Conservation (phyloP, 2,329 filamentous ascomycete species). For the Paramyrothecium roridum region DNA sequence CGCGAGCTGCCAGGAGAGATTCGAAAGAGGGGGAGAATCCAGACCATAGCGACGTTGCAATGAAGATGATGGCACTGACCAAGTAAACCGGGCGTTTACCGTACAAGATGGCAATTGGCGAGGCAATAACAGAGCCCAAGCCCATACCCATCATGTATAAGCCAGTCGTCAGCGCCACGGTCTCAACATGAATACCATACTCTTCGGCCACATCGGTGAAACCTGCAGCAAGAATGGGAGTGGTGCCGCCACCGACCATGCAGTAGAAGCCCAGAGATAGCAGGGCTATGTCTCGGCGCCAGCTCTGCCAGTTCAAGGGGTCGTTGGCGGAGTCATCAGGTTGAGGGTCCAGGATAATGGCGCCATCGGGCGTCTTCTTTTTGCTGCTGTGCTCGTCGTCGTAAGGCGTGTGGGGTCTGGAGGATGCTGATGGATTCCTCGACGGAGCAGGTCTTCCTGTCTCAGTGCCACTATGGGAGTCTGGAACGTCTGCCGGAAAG, state of each 20-base stretch:
- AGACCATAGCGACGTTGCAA: slow-evolving; percentile 77
- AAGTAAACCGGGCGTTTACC: slow-evolving; percentile 93
- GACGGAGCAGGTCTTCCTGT: slow-evolving; percentile 3
- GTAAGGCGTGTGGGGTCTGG: slow-evolving; percentile 8
- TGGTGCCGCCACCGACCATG: slow-evolving; percentile 90
- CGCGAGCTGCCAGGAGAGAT: slow-evolving; percentile 75
- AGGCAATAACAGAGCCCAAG: slow-evolving; percentile 77
- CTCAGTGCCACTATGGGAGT: slow-evolving; percentile 20
- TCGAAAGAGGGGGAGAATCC: slow-evolving; percentile 77
- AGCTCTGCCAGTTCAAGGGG: slow-evolving; percentile 84
- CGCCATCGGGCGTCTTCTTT: slow-evolving; percentile 78
- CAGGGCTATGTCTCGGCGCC: slow-evolving; percentile 76
- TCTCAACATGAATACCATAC: slow-evolving; percentile 63
- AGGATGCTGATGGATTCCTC: neutral
- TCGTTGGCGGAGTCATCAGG: slow-evolving; percentile 89
- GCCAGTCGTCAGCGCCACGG: slow-evolving; percentile 83
- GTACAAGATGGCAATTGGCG: slow-evolving; percentile 85
- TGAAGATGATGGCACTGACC: slow-evolving; percentile 71
- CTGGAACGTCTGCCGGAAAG: slow-evolving; percentile 31
- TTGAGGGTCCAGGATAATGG: slow-evolving; percentile 86
- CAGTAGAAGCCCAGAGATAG: slow-evolving; percentile 87
- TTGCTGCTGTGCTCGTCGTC: slow-evolving; percentile 36
- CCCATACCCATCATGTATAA: slow-evolving; percentile 94
- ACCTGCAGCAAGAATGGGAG: slow-evolving; percentile 82
- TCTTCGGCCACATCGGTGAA: slow-evolving; percentile 74